Base-by-base conservation (phyloP, 306 rosid species). In the Betula pendula region DNA sequence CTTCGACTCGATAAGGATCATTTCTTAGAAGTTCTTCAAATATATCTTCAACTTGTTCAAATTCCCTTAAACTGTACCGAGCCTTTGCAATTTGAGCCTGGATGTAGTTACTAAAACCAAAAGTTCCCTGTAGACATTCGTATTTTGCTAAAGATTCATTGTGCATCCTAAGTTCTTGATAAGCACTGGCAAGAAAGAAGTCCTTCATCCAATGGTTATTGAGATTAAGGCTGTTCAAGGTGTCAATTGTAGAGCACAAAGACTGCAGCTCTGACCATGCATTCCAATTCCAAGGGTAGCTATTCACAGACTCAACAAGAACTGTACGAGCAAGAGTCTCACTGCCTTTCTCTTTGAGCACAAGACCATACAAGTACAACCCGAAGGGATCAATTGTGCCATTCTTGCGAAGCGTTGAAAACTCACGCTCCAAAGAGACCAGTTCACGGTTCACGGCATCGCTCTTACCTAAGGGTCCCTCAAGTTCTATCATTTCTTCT, bases 261-360 rank as follows among this genome's bases (percentile, higher is more conserved):
- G 96, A 88, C 86, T 86, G 98, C 81, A 96, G 82, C 84, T 96
- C 97, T 15, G 93, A 86, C 98, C 99, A 96, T 53, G 96, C 99
- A 88, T 76, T 91, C 99, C 99, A 96, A 81, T 96, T 96, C 99
- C 99, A 96, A 55, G 99, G 99, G 81, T 92, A 92, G 85, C 78
- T 92, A 80, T 96, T 92, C 83, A 96, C 94, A 43, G 98, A 96
- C 72, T 96, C 99, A 77, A 86, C 88, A 79, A 96, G 96, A 82
- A 90, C 93, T 16, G 92, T 85, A 47, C 94, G 90, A 45, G 98
- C 96, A 78, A 87, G 87, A 82, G 70, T 89, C 79, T 93, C 92
- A 33, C 74, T 91, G 71, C 98, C 98, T 84, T 89, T 96, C 76
- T 89, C 94, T 82, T 92, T 96, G 65, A 96, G 98, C 73, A 96